A percentile compares a stretch with the other conserved stretches of the same genome.
These are phyloP conservation scores for Zopfia rhizophila DNA, from an alignment of 2,329 filamentous ascomycete genomes.

Conservation along the genomic window DNA sequence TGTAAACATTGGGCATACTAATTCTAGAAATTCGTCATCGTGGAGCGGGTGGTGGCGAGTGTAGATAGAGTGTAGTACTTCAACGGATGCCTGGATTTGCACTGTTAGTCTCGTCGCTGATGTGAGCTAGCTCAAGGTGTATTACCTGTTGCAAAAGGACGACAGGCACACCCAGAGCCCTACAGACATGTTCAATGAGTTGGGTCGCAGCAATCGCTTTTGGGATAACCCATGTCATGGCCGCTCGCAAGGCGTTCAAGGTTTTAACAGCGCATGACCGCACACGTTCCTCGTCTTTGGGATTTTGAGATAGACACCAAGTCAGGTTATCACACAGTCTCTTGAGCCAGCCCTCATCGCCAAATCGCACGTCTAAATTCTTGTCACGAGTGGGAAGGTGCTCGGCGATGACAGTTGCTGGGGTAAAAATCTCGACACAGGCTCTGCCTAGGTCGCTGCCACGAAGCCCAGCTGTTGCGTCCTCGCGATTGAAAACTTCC, in stretches of 20 bases:
- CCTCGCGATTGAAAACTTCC: conserved; percentile 92
- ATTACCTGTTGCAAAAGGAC: conserved; percentile 49
- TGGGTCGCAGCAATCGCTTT: conserved; percentile 74
- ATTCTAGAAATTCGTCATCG: conserved; percentile 79
- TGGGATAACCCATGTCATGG: conserved; percentile 88
- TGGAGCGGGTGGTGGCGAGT: conserved; percentile 74
- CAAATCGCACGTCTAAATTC: conserved; percentile 75
- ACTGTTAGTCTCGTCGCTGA: conserved; percentile 26
- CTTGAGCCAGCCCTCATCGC: conserved; percentile 86
- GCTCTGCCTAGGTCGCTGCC: conserved; percentile 87
- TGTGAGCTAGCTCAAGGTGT: background rate
- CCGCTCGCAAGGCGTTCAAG: conserved; percentile 79
- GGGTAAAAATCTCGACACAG: conserved; percentile 93
- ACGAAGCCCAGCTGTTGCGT: conserved; percentile 83
- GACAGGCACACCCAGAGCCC: conserved; percentile 50
- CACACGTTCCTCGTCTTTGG: conserved; percentile 73
- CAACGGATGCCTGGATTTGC: conserved; percentile 66
- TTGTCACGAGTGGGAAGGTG: conserved; percentile 78
- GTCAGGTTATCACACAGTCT: conserved; percentile 79
- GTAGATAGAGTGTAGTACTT: conserved; percentile 86
- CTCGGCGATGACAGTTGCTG: conserved; percentile 76
- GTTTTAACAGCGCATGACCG: conserved; percentile 78
- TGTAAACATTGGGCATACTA: conserved; percentile 83
- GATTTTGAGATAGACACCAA: conserved; percentile 74
- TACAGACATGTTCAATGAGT: conserved; percentile 51